phyloP scores from a whole-genome alignment of 2,329 filamentous ascomycete genomes.

The Fusarium cicatricum region DNA sequence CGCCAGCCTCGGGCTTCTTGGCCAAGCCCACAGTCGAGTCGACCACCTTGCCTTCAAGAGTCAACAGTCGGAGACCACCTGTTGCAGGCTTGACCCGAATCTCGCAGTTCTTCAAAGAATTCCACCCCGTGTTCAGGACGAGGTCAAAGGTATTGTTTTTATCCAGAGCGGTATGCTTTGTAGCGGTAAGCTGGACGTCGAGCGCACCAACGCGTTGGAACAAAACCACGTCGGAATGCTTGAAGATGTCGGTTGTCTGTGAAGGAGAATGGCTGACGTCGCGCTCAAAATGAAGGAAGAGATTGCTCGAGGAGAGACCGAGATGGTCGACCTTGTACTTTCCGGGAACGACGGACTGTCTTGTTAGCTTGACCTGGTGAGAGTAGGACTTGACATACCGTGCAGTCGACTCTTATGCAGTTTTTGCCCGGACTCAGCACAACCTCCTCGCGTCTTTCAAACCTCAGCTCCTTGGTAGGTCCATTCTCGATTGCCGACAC shows the following conservation, averaged over 20 bases:
- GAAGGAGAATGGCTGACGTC: conserved; percentile 58
- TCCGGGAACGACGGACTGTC: conserved; percentile 71
- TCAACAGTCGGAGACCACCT: conserved; percentile 70
- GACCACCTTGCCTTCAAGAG: conserved; percentile 64
- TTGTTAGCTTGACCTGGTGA: conserved; percentile 39
- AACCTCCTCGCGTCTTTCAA: conserved; percentile 42
- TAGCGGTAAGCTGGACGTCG: conserved; percentile 70
- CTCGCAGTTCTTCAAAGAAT: conserved; percentile 67
- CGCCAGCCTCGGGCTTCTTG: conserved; percentile 63
- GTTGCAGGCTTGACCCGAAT: conserved; percentile 70
- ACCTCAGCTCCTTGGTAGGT: conserved; percentile 65
- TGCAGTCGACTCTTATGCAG: conserved; percentile 47
- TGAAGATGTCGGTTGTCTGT: conserved; percentile 61
- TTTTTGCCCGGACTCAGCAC: conserved; percentile 59
- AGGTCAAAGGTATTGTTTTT: conserved; percentile 81
- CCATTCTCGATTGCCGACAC: conserved; percentile 65
- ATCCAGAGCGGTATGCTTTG: conserved; percentile 80
- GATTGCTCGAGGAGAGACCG: conserved; percentile 68
- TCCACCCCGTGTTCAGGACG: conserved; percentile 76
- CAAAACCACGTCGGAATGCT: conserved; percentile 70
- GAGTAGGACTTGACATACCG: conserved; percentile 40
- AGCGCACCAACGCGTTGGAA: conserved; percentile 77
- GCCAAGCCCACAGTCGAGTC: conserved; percentile 53
- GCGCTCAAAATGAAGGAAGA: conserved; percentile 72
- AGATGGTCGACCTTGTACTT: conserved; percentile 79